phyloP scores from a whole-genome alignment of 371 early-diverging fungal species.

The Mortierella sp. region DNA sequence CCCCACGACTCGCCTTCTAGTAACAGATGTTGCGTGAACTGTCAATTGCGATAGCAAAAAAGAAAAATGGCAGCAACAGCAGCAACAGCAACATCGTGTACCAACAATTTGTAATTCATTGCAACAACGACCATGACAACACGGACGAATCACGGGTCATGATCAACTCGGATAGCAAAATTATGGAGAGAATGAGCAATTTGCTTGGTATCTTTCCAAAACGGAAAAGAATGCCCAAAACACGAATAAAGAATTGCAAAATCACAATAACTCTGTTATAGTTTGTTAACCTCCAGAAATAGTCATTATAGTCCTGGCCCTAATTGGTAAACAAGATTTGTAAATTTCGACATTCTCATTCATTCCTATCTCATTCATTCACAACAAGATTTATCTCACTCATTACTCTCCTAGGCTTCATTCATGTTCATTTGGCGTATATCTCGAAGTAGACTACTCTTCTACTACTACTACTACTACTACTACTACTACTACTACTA shows the following conservation, averaged over 20 bases:
- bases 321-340: too few species aligned
- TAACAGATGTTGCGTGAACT: conserved; percentile 1
- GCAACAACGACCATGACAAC: conserved; percentile 14
- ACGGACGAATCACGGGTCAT: conserved; percentile 9
- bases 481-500: too few species aligned
- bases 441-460: too few species aligned
- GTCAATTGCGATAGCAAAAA: background rate
- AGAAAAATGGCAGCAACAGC: too few species aligned
- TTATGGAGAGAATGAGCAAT: conserved; percentile 9
- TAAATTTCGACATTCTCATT: too few species aligned
- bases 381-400: too few species aligned
- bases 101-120: conserved; percentile 8
- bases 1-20: conserved; percentile 31
- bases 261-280: background rate
- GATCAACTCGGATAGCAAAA: conserved; percentile 18
- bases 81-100: conserved; percentile 15
- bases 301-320: too few species aligned
- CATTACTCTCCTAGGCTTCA: too few species aligned
- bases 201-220: conserved; percentile 17
- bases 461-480: too few species aligned
- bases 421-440: too few species aligned
- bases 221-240: conserved; percentile 9
- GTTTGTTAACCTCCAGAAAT: too few species aligned
- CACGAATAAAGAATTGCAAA: conserved; percentile 21
- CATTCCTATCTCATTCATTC: too few species aligned